Evolutionary conservation across 345 rosid species (phyloP), one percentile per base, ranked within the genome.

Genomic region (Eucalyptus grandis): DNA sequence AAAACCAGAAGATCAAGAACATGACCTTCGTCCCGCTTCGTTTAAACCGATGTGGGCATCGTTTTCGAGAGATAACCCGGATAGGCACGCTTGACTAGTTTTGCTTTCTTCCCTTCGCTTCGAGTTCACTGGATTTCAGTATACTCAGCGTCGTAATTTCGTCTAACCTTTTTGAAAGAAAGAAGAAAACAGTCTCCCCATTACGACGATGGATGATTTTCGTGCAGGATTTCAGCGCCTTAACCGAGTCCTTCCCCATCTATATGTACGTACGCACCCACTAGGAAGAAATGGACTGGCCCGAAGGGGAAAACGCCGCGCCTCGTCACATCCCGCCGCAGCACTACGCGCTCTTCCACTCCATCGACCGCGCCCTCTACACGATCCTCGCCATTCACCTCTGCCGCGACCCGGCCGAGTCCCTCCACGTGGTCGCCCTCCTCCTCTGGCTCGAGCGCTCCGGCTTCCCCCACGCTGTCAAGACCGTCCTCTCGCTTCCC

Each of bases 361-460:
- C 14, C 11, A 96, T 94, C 83, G 96, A 96, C 87, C 90, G 96
- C 10, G 81, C 89, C 67, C 51, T 95, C 11, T 96, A 93, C 67
- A 22, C 89, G 17, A 7, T 92, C 77, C 94, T 95, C 24, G 94
- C 91, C 51, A 90, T 93, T 15, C 82, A 62, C 10, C 90, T 96
- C 22, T 72, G 88, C 86, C 87, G 95, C 47, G 95, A 96, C 53
- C 96, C 95, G 0, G 44, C 89, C n/a, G 93, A 95, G 88, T 91
- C 93, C 3, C 80, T 95, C 91, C 91, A 92, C 4, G 82, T 92
- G 9, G 58, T 95, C 62, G 96, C 94, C 46, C 49, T 95, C 8
- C 94, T 92, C 93, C 82, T 95, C 7, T 94, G 96, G 98, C 87
- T 94, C 51, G 98, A 96, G 88, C 82, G 92, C 49, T 85, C 80